Evolutionary conservation across 2,329 filamentous ascomycete genomes (phyloP), one percentile per base, ranked within the genome.

Genomic region (Microascus cirrosus): DNA sequence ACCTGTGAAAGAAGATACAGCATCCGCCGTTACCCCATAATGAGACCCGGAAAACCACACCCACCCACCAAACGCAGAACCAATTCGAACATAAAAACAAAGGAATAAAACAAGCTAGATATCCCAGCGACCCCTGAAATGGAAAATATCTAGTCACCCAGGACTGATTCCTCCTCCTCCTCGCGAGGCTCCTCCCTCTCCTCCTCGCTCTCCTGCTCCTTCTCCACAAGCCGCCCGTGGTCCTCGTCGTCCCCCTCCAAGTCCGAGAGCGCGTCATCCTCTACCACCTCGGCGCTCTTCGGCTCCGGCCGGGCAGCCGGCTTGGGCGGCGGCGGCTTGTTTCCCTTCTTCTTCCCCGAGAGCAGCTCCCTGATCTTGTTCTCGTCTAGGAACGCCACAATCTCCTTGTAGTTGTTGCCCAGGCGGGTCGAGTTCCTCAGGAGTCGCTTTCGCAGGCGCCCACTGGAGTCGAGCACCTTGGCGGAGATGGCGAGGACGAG

Each of bases 391-490:
- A 87, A 94, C 10, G 83, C 82, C 4, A 96, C 75, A 7, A 96
- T 84, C 65, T 94, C 90, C 66, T 87, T 89, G 77, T 89, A 95
- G 68, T 94, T 96, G 53, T 82, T 76, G 2, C 94, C 94, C 2
- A 99, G 79, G 66, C 83, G 85, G n/a, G 75, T 76, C 67, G 87
- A 87, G 71, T 99, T 96, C 62, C 89, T 80, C 65, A 87, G 78
- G 24, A 99, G 76, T 22, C 91, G 81, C 64, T 83, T 82, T 61
- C 82, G 81, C 39, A 95, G 78, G 66, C 82, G 83, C 34, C 83
- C 84, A 10, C 79, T 79, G 34, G 77, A 73, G 66, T 95, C 90
- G 55, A 96, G 76, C 48, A 91, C 83, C 57, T 84, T 84, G 22
- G 85, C 89, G 11, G 88, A 77, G 24, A 95, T 84, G 13, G 86